phyloP scores from a whole-genome alignment of 129 eudicot species.

The Deinandra increscens region DNA sequence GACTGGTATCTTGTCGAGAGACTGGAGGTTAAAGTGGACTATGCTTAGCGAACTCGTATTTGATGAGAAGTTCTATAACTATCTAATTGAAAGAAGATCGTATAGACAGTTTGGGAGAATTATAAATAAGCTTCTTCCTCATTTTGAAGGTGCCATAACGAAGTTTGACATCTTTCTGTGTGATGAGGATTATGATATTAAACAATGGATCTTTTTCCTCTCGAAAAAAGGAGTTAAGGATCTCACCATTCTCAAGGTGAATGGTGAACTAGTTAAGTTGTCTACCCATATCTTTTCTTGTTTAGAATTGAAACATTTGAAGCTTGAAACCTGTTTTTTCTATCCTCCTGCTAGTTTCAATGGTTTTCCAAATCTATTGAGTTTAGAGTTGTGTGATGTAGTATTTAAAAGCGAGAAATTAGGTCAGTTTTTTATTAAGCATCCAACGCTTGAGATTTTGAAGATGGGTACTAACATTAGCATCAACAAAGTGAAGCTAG shows the following conservation, averaged over 20 bases:
- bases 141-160: neutral
- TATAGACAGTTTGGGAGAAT: neutral
- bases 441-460: conserved; percentile 20
- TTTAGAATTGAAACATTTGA: conserved; percentile 11
- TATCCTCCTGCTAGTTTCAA: neutral
- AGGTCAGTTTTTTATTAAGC: neutral
- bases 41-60: conserved; percentile 6
- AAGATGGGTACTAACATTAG: neutral
- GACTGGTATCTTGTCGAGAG: neutral
- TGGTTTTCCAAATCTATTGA: conserved; percentile 22
- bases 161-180: conserved; percentile 1
- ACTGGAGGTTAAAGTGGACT: conserved; percentile 17
- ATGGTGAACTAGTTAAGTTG: neutral
- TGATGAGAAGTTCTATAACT: neutral
- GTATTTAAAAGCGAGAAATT: neutral
- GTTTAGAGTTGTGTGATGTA: neutral
- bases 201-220: neutral
- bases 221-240: neutral
- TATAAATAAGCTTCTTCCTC: neutral
- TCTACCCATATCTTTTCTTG: conserved; percentile 17
- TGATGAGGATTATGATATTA: neutral
- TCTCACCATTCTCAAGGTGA: neutral
- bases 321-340: neutral
- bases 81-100: neutral
- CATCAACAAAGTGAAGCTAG: neutral